A percentile compares a stretch with the other conserved stretches of the same genome.
Conservation (phyloP, 2,329 filamentous ascomycete species). For the Fusarium avenaceum region DNA sequence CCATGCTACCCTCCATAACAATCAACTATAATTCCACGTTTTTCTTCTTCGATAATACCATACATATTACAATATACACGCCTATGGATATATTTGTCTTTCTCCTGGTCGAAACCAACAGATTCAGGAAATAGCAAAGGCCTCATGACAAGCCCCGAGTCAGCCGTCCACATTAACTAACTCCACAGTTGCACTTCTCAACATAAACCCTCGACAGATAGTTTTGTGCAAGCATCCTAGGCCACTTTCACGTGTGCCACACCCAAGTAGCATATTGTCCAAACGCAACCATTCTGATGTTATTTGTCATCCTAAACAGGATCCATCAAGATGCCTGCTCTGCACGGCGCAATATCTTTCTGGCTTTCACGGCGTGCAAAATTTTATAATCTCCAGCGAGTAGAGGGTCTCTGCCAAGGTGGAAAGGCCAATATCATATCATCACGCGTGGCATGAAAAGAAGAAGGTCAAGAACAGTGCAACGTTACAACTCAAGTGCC, state of each 20-base stretch:
- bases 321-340: not conserved
- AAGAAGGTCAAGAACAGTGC: slow-evolving; percentile 14
- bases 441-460: slow-evolving; percentile 3
- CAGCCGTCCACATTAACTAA: not conserved
- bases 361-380: not conserved
- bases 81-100: not conserved
- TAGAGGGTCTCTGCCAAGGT: not conserved
- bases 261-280: too few species aligned
- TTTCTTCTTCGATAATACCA: not conserved
- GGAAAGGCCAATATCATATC: slow-evolving; percentile 12
- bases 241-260: too few species aligned
- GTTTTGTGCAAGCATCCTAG: not conserved
- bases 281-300: not conserved
- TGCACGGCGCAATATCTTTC: not conserved
- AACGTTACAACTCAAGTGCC: slow-evolving; percentile 27
- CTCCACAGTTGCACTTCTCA: not conserved
- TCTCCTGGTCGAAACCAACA: not conserved
- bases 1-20: not conserved
- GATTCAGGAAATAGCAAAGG: not conserved
- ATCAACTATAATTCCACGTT: not conserved
- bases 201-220: not conserved
- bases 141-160: not conserved
- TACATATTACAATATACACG: not conserved
- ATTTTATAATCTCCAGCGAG: not conserved
- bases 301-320: not conserved